These are phyloP conservation scores for Pestalotiopsis fici DNA, from an alignment of 2,329 filamentous ascomycete species.

Conservation along the genomic window DNA sequence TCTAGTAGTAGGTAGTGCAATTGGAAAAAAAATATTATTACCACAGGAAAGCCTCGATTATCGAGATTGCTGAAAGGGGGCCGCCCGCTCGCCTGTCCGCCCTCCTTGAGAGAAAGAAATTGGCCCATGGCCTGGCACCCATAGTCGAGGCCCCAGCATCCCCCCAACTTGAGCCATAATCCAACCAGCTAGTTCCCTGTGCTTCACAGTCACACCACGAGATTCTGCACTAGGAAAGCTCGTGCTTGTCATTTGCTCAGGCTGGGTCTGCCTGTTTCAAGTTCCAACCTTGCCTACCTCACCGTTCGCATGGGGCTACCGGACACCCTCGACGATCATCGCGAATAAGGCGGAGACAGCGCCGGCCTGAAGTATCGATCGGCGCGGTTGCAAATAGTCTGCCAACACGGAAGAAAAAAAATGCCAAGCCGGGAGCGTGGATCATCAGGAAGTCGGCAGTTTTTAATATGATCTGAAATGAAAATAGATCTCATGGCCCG, in stretches of 20 bases:
- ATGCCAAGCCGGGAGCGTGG: constrained; percentile 4
- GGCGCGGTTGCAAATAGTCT: neutral
- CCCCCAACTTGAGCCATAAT: neutral
- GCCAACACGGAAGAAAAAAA: neutral
- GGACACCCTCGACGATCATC: neutral
- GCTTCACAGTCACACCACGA: neutral
- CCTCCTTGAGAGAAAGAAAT: neutral
- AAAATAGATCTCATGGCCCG: neutral
- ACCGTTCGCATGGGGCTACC: neutral
- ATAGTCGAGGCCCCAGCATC: neutral
- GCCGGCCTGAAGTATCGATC: neutral
- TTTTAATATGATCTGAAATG: neutral
- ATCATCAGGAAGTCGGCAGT: neutral
- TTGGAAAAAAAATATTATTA: neutral
- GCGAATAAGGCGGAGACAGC: neutral
- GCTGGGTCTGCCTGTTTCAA: neutral
- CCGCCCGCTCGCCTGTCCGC: neutral
- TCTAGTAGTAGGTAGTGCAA: no score
- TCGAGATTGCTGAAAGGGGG: neutral
- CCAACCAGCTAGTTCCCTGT: neutral
- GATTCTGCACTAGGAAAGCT: neutral
- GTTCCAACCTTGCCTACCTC: neutral
- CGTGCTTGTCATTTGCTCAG: neutral
- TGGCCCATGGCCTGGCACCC: neutral
- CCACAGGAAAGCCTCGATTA: neutral